These are phyloP conservation scores for Solanum pimpinellifolium DNA, from an alignment of 257 asterid genomes.

Conservation along the genomic window DNA sequence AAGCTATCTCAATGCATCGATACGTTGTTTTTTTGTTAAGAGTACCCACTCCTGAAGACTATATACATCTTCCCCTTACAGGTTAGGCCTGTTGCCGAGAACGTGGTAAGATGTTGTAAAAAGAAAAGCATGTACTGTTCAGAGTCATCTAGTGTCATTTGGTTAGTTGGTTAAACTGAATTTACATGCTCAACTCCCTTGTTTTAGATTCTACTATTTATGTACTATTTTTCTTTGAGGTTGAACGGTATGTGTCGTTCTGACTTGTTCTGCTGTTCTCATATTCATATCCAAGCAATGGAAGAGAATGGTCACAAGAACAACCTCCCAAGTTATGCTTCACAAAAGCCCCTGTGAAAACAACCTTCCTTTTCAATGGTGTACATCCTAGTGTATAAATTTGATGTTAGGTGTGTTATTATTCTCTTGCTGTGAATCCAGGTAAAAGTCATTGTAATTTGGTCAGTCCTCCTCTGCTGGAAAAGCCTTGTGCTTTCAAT, in stretches of 20 bases:
- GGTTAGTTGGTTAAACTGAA: neutral
- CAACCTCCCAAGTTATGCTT: conserved; percentile 85
- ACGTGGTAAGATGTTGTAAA: conserved; percentile 78
- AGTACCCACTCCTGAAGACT: neutral
- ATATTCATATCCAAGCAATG: conserved; percentile 70
- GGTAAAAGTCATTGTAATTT: conserved; percentile 73
- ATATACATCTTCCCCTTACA: conserved; percentile 3
- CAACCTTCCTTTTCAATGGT: neutral
- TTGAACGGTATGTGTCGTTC: neutral
- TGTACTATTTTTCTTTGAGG: neutral
- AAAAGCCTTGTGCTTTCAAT: conserved; percentile 35
- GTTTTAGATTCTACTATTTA: neutral
- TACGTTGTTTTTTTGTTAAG: neutral
- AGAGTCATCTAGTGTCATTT: neutral
- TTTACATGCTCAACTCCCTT: neutral
- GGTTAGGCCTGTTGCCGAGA: conserved; percentile 86
- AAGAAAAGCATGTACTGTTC: conserved; percentile 51
- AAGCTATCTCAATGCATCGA: neutral
- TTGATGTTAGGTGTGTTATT: neutral
- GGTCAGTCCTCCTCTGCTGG: conserved; percentile 95
- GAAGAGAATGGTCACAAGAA: conserved; percentile 91
- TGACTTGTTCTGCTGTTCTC: neutral
- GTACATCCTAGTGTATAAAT: neutral
- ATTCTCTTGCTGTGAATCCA: conserved; percentile 2
- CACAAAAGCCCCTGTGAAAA: conserved; percentile 83